These are phyloP conservation scores for Pichia sp. DNA, from an alignment of 1,139 yeast genomes.

Conservation along the genomic window DNA sequence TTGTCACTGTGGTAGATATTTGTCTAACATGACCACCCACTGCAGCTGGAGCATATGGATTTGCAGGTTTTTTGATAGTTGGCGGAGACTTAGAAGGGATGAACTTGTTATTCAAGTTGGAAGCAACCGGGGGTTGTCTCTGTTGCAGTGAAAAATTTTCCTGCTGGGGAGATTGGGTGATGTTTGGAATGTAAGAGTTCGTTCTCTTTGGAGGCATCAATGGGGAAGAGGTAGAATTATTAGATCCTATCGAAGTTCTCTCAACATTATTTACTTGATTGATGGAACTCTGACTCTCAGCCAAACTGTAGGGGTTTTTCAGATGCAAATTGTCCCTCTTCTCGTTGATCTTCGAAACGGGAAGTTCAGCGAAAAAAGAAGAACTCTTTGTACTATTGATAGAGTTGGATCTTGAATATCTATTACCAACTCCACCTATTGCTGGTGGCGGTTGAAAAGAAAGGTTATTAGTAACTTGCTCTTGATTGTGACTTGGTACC, in stretches of 20 bases:
- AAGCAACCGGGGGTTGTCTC: not conserved
- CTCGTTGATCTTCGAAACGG: slow-evolving; percentile 16
- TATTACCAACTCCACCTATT: not conserved
- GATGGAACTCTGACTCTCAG: slow-evolving; percentile 6
- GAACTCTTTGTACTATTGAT: slow-evolving; percentile 3
- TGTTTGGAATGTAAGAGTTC: slow-evolving; percentile 23
- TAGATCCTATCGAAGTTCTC: not conserved
- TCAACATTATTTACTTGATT: not conserved
- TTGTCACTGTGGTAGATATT: slow-evolving; percentile 19
- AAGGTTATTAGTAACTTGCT: not conserved
- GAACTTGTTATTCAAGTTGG: not conserved
- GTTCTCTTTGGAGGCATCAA: not conserved
- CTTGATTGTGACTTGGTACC: not conserved
- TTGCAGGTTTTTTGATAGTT: slow-evolving; percentile 18
- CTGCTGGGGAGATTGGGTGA: not conserved
- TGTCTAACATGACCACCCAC: slow-evolving; percentile 31
- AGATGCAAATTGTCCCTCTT: slow-evolving; percentile 12
- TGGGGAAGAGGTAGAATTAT: not conserved
- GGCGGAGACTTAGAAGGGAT: slow-evolving; percentile 4
- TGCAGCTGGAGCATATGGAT: slow-evolving; percentile 32
- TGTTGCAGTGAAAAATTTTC: not conserved
- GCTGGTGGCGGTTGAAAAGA: slow-evolving; percentile 6
- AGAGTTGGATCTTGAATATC: slow-evolving; percentile 11
- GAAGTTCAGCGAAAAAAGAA: slow-evolving; percentile 50
- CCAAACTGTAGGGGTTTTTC: slow-evolving; percentile 24